Evolutionary conservation across 805 yeast genomes (phyloP).

Genomic region (Aciculoconidium aculeatum): DNA sequence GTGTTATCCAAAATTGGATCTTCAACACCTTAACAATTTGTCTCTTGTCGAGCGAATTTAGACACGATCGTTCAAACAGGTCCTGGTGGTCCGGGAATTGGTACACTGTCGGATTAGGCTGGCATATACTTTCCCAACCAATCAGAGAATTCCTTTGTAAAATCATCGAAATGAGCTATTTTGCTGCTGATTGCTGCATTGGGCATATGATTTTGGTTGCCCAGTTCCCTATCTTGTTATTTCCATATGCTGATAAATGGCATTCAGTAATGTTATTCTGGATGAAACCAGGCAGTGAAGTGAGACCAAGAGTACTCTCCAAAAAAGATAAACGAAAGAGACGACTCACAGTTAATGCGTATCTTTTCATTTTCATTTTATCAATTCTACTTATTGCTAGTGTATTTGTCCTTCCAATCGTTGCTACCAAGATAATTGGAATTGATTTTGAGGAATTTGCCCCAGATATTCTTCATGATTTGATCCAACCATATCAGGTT

Average conservation of each 20-base stretch:
- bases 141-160: conserved; percentile 59
- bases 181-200: conserved; percentile 57
- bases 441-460: conserved; percentile 35
- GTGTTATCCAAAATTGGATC: conserved; percentile 52
- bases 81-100: conserved; percentile 79
- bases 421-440: conserved; percentile 26
- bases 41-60: conserved; percentile 56
- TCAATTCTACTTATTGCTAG: conserved; percentile 20
- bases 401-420: conserved; percentile 34
- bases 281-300: conserved; percentile 53
- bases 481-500: conserved; percentile 40
- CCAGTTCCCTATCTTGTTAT: conserved; percentile 55
- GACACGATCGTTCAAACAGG: conserved; percentile 51
- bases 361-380: conserved; percentile 30
- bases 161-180: conserved; percentile 58
- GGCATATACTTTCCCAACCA: conserved; percentile 58
- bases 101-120: conserved; percentile 57
- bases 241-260: conserved; percentile 61
- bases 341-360: conserved; percentile 26
- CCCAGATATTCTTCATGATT: conserved; percentile 30
- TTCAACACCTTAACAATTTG: conserved; percentile 46
- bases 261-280: conserved; percentile 65
- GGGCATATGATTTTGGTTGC: conserved; percentile 53
- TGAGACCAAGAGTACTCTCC: conserved; percentile 42
- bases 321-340: conserved; percentile 37